phyloP scores from a whole-genome alignment of 1,284 basidiomycete species.

The Fomitiporia mediterranea region DNA sequence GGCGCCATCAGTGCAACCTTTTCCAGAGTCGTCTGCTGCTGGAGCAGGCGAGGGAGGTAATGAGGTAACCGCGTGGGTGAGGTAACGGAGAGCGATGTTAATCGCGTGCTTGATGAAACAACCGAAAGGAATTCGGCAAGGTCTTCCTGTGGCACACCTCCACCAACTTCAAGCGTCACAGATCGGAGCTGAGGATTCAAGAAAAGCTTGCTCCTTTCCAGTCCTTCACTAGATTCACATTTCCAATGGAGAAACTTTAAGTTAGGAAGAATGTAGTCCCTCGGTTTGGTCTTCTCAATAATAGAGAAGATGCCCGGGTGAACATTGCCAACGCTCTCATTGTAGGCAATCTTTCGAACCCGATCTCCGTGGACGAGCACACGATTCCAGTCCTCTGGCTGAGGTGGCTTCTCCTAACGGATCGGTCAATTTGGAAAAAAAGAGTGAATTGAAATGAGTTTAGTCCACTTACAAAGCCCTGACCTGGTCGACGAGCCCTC shows the following conservation, averaged over 20 bases:
- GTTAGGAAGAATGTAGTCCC: conserved; percentile 59
- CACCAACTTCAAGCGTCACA: conserved; percentile 56
- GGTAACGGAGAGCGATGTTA: conserved; percentile 62
- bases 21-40: conserved; percentile 53
- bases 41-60: conserved; percentile 58
- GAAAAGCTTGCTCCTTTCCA: conserved; percentile 61
- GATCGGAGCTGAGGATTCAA: conserved; percentile 53
- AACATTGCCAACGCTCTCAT: conserved; percentile 59
- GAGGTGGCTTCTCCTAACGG: conserved; percentile 51
- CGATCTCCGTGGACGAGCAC: conserved; percentile 60
- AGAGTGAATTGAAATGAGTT: conserved; percentile 1
- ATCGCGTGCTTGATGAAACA: conserved; percentile 52
- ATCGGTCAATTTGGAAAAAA: neutral
- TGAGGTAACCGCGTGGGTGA: conserved; percentile 65
- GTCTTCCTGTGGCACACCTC: conserved; percentile 44
- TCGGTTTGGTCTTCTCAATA: conserved; percentile 57
- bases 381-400: conserved; percentile 60
- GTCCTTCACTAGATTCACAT: conserved; percentile 55
- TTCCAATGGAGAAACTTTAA: conserved; percentile 67
- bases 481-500: conserved; percentile 60
- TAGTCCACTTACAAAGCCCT: conserved; percentile 64
- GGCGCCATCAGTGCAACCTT: conserved; percentile 62
- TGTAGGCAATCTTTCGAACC: conserved; percentile 62
- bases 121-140: conserved; percentile 57
- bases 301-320: conserved; percentile 59